Percentiles rank a stretch among this genome's conserved stretches.
Conservation (phyloP, 2,329 filamentous ascomycete genomes). For the Xylaria digitata region DNA sequence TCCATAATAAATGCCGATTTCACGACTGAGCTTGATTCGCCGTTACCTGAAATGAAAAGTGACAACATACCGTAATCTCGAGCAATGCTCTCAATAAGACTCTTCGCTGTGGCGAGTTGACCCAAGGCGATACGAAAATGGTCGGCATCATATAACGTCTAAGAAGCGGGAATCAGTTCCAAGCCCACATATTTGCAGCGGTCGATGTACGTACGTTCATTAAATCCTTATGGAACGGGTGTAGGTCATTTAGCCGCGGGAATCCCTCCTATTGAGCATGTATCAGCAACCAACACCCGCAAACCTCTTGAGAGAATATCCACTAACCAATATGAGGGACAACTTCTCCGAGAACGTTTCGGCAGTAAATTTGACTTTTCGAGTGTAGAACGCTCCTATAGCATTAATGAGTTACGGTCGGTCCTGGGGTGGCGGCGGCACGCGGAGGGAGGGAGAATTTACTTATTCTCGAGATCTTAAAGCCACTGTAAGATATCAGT, state of each 20-base stretch:
- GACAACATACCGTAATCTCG: slow-evolving; percentile 74
- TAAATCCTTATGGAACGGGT: slow-evolving; percentile 88
- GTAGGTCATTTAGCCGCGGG: slow-evolving; percentile 91
- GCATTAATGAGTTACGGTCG: slow-evolving; percentile 20
- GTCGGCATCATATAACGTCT: slow-evolving; percentile 98
- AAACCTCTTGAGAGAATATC: neutral
- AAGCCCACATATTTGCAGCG: neutral
- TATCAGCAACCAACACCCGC: slow-evolving; percentile 7
- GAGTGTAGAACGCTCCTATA: slow-evolving; percentile 82
- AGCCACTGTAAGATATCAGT: slow-evolving; percentile 67
- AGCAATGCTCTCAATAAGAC: slow-evolving; percentile 94
- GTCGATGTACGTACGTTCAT: slow-evolving; percentile 58
- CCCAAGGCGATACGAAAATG: slow-evolving; percentile 97
- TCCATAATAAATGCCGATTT: neutral
- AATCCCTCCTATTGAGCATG: slow-evolving; percentile 71
- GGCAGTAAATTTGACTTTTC: slow-evolving; percentile 98
- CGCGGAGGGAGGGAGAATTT: neutral
- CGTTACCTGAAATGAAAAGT: neutral
- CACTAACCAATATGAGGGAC: slow-evolving; percentile 39
- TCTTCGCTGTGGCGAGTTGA: slow-evolving; percentile 94
- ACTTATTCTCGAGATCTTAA: slow-evolving; percentile 91
- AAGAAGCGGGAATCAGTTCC: neutral
- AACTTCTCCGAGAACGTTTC: slow-evolving; percentile 98
- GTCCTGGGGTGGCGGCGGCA: neutral
- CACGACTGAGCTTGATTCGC: neutral